Base-by-base conservation (phyloP, 2,329 filamentous ascomycete genomes). In the Apiospora marii region DNA sequence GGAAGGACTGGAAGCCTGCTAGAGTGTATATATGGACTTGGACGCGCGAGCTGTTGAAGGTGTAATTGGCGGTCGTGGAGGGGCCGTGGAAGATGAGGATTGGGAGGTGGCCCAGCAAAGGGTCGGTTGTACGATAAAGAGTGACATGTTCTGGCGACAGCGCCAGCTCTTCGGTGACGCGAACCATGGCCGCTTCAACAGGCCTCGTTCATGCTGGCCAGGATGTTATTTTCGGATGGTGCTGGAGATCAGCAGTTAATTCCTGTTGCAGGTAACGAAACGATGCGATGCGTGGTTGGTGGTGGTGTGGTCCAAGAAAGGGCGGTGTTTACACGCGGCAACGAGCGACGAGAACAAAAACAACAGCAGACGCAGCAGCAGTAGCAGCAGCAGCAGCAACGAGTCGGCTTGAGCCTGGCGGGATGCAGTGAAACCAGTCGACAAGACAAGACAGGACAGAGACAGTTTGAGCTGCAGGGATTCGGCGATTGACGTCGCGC, bases 21-120 rank as follows among this genome's bases (percentile, higher is more conserved):
- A 94, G 91, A 74, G 93, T 94, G 84, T 97, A 94, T 83, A 99
- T 90, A 83, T 98, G 96, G 75, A 96, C 90, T 85, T 98, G 96
- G 77, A 98, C 95, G 82, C 96, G 93, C 75, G 96, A 98, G 84
- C 93, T 96, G 84, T 94, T 97, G 79, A 92, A 91, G 68, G 91
- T 94, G 76, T 93, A 93, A 84, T 97, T 97, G 79, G 94, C 92
- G 61, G 94, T 97, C 43, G 95, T 95, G 67, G 96, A 96, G 22
- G 95, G 91, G 19, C 96, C 96, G 82, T 98, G 94, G 87, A 98
- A 98, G 82, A 98, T 89, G 77, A 98, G 88, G 77, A 98, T 87
- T 70, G 95, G 91, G 74, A 95, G 87, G 84, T 95, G 89, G 83
- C 92, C 92, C 72, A 97, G 92, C 76, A 95, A 86, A 74, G 94